Conservation (phyloP, 2,329 filamentous ascomycete genomes). For the Nemania bipapillata region DNA sequence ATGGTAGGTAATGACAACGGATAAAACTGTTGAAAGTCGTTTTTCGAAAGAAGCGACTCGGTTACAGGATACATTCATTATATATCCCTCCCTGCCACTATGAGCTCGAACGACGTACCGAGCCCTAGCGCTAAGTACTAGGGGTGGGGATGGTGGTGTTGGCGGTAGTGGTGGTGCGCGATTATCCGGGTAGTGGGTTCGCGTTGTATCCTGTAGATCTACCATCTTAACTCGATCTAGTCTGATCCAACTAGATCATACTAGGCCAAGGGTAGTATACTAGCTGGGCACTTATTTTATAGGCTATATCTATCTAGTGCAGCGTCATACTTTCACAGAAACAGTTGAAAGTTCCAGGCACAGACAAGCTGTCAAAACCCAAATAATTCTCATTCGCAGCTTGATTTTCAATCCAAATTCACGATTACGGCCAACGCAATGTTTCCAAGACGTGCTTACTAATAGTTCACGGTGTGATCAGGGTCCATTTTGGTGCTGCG, state of each 20-base stretch:
- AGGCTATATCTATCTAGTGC: no score
- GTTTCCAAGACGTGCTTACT: no score
- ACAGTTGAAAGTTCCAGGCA: background rate
- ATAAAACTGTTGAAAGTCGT: background rate
- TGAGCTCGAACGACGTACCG: background rate
- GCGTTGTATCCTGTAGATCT: no score
- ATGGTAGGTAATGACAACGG: conserved; percentile 42
- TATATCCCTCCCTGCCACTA: background rate
- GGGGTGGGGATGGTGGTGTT: no score
- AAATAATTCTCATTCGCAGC: background rate
- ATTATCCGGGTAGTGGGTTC: conserved; percentile 21
- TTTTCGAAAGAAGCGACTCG: background rate
- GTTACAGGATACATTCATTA: background rate
- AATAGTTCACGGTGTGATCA: no score
- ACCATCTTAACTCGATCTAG: no score
- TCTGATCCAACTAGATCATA: background rate
- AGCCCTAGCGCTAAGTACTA: conserved; percentile 8
- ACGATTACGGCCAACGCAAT: background rate
- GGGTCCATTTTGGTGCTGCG: no score
- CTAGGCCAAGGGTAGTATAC: background rate
- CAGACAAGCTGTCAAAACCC: no score
- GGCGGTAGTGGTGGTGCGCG: conserved; percentile 11
- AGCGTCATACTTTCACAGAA: background rate
- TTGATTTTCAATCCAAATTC: background rate
- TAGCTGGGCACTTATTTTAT: no score